Evolutionary conservation across 768 basidiomycete species (phyloP), one percentile per base, ranked within the genome.

Genomic region (Lactarius quietus): DNA sequence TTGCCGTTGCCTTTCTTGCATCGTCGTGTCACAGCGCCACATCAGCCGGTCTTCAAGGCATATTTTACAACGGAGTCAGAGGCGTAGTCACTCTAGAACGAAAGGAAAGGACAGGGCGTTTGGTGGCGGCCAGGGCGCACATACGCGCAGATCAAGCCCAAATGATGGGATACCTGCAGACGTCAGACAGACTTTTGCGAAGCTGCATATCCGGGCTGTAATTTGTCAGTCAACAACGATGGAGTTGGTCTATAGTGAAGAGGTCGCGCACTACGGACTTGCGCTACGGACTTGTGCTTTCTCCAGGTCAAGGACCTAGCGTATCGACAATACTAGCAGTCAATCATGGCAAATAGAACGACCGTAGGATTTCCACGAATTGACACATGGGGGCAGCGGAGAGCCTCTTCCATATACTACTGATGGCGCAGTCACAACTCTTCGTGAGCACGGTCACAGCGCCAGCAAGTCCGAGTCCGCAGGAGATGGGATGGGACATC

Each of bases 1-100:
- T 33, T 29, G 63, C 58, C 63, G 54, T 65, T 65, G 29, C 64
- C 64, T 48, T 65, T 65, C 64, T 61, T 65, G 64, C 59, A 18
- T 45, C 35, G n/a, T 28, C 9, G 28, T 60, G 48, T 56, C 54
- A 41, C 38, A 65, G 29, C 59, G 64, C 64, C 64, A 41, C 64
- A 65, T 61, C 35, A 56, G 10, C 64, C 54, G 64, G 55, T 31
- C 17, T 65, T 51, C 64, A 57, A 56, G 59, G 54, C 55, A 20
- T 15, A 55, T 54, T 6, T 29, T 38, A 43, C 52, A 56, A 56
- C 17, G 54, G 15, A 33, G 48, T 57, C 53, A 38, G 59, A 36
- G 36, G 29, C 38, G 8, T 23, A 10, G 35, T 54, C 31, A 26
- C 43, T 35, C 64, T 28, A 61, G 59, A 52, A 51, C 54, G 29